phyloP scores from a whole-genome alignment of 495 filamentous ascomycete genomes.

The Podospora didyma region DNA sequence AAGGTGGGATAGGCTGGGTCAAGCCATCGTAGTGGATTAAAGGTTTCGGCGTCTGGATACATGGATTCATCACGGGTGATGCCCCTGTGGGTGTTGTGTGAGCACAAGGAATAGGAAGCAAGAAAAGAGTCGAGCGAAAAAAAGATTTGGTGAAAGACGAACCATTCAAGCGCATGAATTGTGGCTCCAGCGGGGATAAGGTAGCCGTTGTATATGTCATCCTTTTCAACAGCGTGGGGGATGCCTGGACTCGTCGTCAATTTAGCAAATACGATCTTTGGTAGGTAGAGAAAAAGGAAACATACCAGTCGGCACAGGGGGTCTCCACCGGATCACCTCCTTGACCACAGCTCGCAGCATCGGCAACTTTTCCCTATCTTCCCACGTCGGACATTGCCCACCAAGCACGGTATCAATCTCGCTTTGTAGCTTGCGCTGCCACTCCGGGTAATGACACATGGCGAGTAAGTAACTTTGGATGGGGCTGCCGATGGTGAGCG shows the following conservation, averaged over 20 bases:
- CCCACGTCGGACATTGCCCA: slow-evolving; percentile 45
- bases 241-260: slow-evolving; percentile 30
- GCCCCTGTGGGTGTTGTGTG: slow-evolving; percentile 38
- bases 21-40: slow-evolving; percentile 52
- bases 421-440: slow-evolving; percentile 47
- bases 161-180: slow-evolving; percentile 56
- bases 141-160: slow-evolving; percentile 9
- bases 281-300: not conserved
- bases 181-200: slow-evolving; percentile 53
- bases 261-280: not conserved
- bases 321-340: slow-evolving; percentile 59
- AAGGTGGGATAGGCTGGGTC: slow-evolving; percentile 50
- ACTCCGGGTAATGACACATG: slow-evolving; percentile 57
- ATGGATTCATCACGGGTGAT: slow-evolving; percentile 56
- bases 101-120: too few relatives aligned
- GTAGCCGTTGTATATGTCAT: slow-evolving; percentile 55
- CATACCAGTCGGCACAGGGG: slow-evolving; percentile 47
- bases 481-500: slow-evolving; percentile 45
- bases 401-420: slow-evolving; percentile 51
- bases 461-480: slow-evolving; percentile 57
- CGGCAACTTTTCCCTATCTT: slow-evolving; percentile 42
- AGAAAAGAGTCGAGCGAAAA: not conserved
- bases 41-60: slow-evolving; percentile 60
- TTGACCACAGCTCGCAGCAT: slow-evolving; percentile 54
- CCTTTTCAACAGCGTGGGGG: slow-evolving; percentile 49